These are phyloP conservation scores for Russula earlei DNA, from an alignment of 768 basidiomycete species.

Conservation along the genomic window DNA sequence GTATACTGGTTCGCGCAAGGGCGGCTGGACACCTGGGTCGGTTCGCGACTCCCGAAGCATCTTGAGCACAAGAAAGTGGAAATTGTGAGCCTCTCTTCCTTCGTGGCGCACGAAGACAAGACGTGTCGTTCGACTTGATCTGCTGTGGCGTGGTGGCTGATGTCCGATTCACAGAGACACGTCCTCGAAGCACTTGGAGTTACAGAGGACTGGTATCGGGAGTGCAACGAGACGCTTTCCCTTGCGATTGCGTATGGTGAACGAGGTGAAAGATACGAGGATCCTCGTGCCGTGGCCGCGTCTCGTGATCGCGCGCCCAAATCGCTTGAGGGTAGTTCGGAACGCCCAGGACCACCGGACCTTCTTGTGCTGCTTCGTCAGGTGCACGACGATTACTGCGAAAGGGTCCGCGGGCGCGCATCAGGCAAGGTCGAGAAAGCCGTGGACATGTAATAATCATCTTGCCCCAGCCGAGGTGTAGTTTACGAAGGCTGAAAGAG, in stretches of 20 bases:
- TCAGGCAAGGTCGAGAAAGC: not conserved
- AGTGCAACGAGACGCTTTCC: constrained; percentile 13
- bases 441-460: no score
- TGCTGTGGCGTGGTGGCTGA: not conserved
- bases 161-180: not conserved
- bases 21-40: constrained; percentile 6
- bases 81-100: not conserved
- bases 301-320: constrained; percentile 13
- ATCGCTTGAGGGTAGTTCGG: not conserved
- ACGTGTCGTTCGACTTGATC: no score
- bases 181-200: constrained; percentile 9
- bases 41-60: not conserved
- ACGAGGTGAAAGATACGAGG: constrained; percentile 5
- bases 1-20: constrained; percentile 13
- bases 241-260: constrained; percentile 11
- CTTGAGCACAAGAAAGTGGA: constrained; percentile 3
- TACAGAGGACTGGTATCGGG: constrained; percentile 11
- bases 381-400: constrained; percentile 8
- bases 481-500: no score
- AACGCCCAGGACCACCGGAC: constrained; percentile 4
- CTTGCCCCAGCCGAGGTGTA: no score
- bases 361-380: constrained; percentile 9
- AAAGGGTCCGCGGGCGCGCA: not conserved
- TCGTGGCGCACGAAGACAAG: no score
- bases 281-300: constrained; percentile 6